Evolutionary conservation across 495 filamentous ascomycete genomes (phyloP).

Genomic region (Bacidia gigantensis): DNA sequence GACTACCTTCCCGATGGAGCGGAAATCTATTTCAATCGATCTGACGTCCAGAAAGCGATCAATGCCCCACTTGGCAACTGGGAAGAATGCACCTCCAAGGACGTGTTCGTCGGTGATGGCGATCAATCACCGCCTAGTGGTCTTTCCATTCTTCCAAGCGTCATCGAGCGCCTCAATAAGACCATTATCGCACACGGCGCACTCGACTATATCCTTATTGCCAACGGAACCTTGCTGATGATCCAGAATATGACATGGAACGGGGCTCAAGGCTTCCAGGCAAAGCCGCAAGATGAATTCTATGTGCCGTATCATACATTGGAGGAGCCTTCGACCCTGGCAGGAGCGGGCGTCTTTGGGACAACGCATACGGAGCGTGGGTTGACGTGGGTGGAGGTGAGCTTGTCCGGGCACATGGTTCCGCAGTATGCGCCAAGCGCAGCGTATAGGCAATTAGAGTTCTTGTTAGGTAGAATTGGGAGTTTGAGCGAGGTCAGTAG

Average conservation of each 20-base stretch:
- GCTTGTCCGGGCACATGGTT: conserved; percentile 18
- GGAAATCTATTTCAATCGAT: conserved; percentile 42
- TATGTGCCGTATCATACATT: conserved; percentile 37
- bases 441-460: conserved; percentile 43
- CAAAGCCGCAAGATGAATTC: conserved; percentile 26
- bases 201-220: conserved; percentile 45
- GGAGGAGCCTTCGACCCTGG: conserved; percentile 19
- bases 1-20: conserved; percentile 29
- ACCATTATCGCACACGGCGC: conserved; percentile 46
- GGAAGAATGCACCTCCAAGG: conserved; percentile 27
- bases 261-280: conserved; percentile 45
- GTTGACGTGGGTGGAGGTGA: conserved; percentile 31
- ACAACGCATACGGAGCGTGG: conserved; percentile 38
- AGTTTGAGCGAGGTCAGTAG: conserved; percentile 9
- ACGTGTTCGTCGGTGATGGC: conserved; percentile 31
- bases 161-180: conserved; percentile 47
- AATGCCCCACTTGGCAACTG: conserved; percentile 36
- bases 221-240: conserved; percentile 45
- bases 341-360: conserved; percentile 35
- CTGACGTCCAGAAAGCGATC: conserved; percentile 44
- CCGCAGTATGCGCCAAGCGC: conserved; percentile 37
- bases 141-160: conserved; percentile 39
- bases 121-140: conserved; percentile 15
- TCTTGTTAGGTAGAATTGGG: conserved; percentile 36
- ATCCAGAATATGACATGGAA: conserved; percentile 62